phyloP scores from a whole-genome alignment of 768 basidiomycete genomes.

The Phylloporus sp. region DNA sequence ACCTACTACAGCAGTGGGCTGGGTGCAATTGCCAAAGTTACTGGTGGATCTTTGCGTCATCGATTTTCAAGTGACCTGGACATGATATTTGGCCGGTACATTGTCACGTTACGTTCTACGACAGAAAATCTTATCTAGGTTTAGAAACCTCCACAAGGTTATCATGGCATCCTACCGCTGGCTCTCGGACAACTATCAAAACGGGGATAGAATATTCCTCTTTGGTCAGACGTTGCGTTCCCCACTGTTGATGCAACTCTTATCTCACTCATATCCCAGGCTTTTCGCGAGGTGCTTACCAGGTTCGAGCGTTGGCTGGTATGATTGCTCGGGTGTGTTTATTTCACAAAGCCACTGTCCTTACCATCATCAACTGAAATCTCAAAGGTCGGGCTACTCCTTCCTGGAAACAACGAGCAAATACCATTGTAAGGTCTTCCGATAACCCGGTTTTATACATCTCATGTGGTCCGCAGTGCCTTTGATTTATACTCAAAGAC shows the following conservation, averaged over 20 bases:
- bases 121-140: background rate
- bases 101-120: background rate
- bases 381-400: conserved; percentile 39
- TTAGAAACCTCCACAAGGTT: conserved; percentile 35
- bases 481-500: conserved; percentile 37
- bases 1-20: conserved; percentile 43
- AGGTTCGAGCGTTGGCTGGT: conserved; percentile 39
- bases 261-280: conserved; percentile 25
- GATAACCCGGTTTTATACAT: background rate
- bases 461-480: conserved; percentile 25
- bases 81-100: conserved; percentile 37
- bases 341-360: background rate
- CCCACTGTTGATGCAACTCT: background rate
- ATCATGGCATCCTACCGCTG: conserved; percentile 38
- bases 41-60: conserved; percentile 15
- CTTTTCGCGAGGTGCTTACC: conserved; percentile 48
- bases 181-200: conserved; percentile 37
- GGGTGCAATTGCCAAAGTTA: conserved; percentile 32
- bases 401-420: conserved; percentile 39
- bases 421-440: conserved; percentile 34
- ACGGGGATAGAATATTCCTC: conserved; percentile 39
- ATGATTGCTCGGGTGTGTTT: conserved; percentile 40
- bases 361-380: background rate
- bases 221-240: conserved; percentile 32
- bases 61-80: conserved; percentile 29